Evolutionary conservation across 352 stramenopile species (phyloP), one percentile per base, ranked within the genome.

Genomic region (Thalassiosira sp.): DNA sequence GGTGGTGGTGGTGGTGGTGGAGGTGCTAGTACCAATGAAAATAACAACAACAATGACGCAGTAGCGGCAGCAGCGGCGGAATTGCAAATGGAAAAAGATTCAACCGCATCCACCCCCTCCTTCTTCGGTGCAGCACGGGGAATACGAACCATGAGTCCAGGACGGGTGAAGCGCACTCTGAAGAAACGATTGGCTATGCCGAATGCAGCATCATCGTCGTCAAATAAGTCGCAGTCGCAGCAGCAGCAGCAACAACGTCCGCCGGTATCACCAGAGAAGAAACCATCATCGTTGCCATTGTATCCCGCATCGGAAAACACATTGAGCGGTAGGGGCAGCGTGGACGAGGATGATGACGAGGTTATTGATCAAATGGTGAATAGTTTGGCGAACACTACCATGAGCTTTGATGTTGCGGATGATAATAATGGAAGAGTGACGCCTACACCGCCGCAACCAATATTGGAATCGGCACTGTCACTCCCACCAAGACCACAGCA

Each of bases 361-460:
- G 58, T 57, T 20, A 46, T 62, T 3, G 59, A 77, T 68, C 42
- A 28, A 42, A 54, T 72, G 48, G 28, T 31, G 18, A 53, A 35
- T 28, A 62, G 56, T 22, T 59, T 74, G 24, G 66, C 0, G 13
- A 18, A 69, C 49, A 74, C 73, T 10, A 72, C 73, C 45, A 69
- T 77, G 65, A 77, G 65, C 59, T 82, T 82, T 57, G 73, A 82
- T 22, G 42, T 74, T 13, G 61, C 48, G n/a, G 63, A 77, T 22
- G 22, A 71, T 40, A 11, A 69, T 18, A 59, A 40, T 40, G n/a
- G n/a, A n/a, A n/a, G n/a, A n/a, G n/a, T n/a, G n/a, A n/a, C n/a
- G n/a, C n/a, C n/a, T n/a, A n/a, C n/a, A n/a, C 31, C 31, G 10
- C 31, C 31, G 31, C 46, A 56, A 31, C 46, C 11, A 31, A n/a